phyloP scores from a whole-genome alignment of 768 basidiomycete genomes.

The Boletus pseudopeckii region DNA sequence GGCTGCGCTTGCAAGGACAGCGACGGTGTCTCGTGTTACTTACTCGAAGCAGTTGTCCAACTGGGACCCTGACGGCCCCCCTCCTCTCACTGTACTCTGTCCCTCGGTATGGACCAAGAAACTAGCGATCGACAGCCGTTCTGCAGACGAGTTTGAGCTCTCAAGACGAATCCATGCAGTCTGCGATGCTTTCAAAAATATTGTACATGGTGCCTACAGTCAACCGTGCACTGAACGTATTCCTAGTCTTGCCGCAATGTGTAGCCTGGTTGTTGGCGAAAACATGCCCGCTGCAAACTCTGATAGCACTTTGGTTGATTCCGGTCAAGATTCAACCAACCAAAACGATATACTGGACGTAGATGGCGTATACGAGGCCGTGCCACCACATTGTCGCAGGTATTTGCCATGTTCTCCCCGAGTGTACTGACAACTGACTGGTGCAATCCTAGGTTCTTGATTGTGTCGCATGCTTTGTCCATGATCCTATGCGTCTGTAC shows the following conservation, averaged over 20 bases:
- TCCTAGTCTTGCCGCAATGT: constrained; percentile 44
- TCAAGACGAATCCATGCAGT: constrained; percentile 50
- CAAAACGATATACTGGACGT: constrained; percentile 26
- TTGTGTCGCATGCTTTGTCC: constrained; percentile 52
- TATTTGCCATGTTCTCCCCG: constrained; percentile 20
- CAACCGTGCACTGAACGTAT: constrained; percentile 18
- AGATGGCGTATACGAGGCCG: constrained; percentile 47
- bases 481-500: constrained; percentile 45
- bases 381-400: constrained; percentile 54
- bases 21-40: constrained; percentile 12
- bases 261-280: constrained; percentile 46
- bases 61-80: constrained; percentile 21
- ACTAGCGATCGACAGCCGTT: constrained; percentile 33
- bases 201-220: constrained; percentile 39
- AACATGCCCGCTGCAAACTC: constrained; percentile 33
- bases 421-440: constrained; percentile 11
- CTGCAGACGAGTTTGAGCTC: constrained; percentile 38
- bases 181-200: constrained; percentile 52
- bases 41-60: constrained; percentile 15
- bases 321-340: constrained; percentile 24
- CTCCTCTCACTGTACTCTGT: constrained; percentile 39
- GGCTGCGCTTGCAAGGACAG: constrained; percentile 23
- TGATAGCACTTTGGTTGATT: constrained; percentile 12
- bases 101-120: constrained; percentile 36
- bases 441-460: constrained; percentile 36